These are phyloP conservation scores for Dactylellina sp. DNA, from an alignment of 2,329 filamentous ascomycete genomes.

Conservation along the genomic window DNA sequence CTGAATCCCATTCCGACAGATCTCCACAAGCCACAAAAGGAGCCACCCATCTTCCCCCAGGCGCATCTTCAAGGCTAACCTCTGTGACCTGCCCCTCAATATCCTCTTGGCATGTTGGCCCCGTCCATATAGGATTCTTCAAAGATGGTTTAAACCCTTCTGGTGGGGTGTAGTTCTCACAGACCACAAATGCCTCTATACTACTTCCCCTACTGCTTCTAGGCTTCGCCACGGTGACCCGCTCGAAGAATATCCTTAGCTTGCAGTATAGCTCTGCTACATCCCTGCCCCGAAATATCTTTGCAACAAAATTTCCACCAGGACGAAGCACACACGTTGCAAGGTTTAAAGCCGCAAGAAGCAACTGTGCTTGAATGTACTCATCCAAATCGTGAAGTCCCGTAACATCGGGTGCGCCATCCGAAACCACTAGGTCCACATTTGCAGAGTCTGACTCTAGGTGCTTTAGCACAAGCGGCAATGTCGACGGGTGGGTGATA, in stretches of 20 bases:
- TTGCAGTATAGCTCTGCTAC: constrained; percentile 97
- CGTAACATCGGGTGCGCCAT: constrained; percentile 95
- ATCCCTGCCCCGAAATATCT: constrained; percentile 94
- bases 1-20: constrained; percentile 91
- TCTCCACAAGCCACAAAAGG: constrained; percentile 98
- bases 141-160: constrained; percentile 79
- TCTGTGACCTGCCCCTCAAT: constrained; percentile 59
- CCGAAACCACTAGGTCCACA: constrained; percentile 93
- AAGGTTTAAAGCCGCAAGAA: constrained; percentile 93
- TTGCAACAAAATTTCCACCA: constrained; percentile 95
- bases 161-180: constrained; percentile 86
- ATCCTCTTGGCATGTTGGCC: constrained; percentile 64
- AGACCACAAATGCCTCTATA: constrained; percentile 96
- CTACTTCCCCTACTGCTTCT: constrained; percentile 94
- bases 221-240: constrained; percentile 91
- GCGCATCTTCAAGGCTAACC: constrained; percentile 62
- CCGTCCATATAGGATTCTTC: constrained; percentile 79
- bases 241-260: constrained; percentile 87
- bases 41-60: constrained; percentile 81
- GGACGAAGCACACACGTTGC: constrained; percentile 91
- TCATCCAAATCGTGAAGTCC: constrained; percentile 97
- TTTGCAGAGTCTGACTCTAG: constrained; percentile 76
- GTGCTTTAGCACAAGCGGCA: constrained; percentile 85
- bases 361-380: constrained; percentile 94
- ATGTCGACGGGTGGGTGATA: constrained; percentile 95